These are phyloP conservation scores for Penicillium aurantiogriseum DNA, from an alignment of 2,329 filamentous ascomycete genomes.

Conservation along the genomic window DNA sequence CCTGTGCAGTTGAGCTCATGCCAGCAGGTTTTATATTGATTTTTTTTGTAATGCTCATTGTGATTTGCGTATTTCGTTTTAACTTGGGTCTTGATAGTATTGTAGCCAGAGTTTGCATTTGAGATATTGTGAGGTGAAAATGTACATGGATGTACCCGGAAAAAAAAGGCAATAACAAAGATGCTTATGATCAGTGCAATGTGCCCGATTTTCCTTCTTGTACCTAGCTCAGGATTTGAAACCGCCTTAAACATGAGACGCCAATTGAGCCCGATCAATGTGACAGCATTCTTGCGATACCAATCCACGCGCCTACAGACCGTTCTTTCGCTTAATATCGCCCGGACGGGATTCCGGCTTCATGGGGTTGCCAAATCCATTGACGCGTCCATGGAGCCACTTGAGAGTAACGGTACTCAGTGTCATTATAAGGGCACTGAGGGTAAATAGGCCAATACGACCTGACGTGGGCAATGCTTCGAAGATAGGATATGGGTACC, in stretches of 20 bases:
- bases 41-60: too few species aligned
- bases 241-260: too few species aligned
- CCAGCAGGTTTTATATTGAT: not conserved
- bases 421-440: constrained; percentile 70
- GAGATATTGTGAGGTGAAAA: not conserved
- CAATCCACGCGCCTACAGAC: constrained; percentile 11
- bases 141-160: not conserved
- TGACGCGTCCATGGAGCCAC: constrained; percentile 61
- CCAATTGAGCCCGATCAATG: not conserved
- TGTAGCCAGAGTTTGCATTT: not conserved
- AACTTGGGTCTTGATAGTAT: not conserved
- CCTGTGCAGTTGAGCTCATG: not conserved
- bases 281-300: not conserved
- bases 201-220: not conserved
- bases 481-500: constrained; percentile 87
- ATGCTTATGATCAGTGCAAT: not conserved
- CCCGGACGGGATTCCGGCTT: constrained; percentile 29
- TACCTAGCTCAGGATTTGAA: too few species aligned
- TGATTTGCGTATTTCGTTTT: too few species aligned
- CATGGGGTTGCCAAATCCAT: constrained; percentile 34
- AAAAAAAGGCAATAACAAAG: not conserved
- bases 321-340: constrained; percentile 28
- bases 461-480: constrained; percentile 64
- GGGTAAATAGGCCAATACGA: constrained; percentile 65
- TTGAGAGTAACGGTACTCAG: constrained; percentile 67